These are phyloP conservation scores for Sphaerulina vaccinii DNA, from an alignment of 2,329 filamentous ascomycete species.

Conservation along the genomic window DNA sequence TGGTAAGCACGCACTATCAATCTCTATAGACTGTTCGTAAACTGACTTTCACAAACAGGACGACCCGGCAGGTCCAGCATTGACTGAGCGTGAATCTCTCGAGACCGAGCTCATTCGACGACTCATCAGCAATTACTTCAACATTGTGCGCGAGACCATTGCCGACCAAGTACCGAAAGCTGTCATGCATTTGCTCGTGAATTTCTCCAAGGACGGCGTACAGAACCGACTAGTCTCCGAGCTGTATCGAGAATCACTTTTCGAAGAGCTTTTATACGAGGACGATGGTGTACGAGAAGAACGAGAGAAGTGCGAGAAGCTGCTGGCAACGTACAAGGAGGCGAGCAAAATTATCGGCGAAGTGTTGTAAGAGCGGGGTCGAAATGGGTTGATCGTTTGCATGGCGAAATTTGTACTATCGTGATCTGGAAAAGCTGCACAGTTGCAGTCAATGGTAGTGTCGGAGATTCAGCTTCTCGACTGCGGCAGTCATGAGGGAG, in stretches of 20 bases:
- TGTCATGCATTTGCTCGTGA: conserved; percentile 97
- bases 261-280: conserved; percentile 94
- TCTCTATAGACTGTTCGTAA: not conserved
- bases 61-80: conserved; percentile 57
- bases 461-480: conserved; percentile 8
- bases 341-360: conserved; percentile 98
- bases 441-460: conserved; percentile 8
- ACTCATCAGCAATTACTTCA: conserved; percentile 97
- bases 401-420: conserved; percentile 9
- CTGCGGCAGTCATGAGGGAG: conserved; percentile 5
- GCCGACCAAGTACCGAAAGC: conserved; percentile 98
- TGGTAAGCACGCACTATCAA: conserved; percentile 25
- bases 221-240: conserved; percentile 96
- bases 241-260: conserved; percentile 87
- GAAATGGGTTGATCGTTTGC: not conserved
- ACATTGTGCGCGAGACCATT: conserved; percentile 97
- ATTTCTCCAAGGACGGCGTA: conserved; percentile 96
- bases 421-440: conserved; percentile 8
- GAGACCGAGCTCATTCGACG: conserved; percentile 96
- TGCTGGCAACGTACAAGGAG: conserved; percentile 93
- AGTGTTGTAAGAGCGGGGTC: conserved; percentile 63
- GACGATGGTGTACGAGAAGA: conserved; percentile 97
- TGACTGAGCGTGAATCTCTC: conserved; percentile 93
- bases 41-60: conserved; percentile 22
- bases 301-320: conserved; percentile 95